Base-by-base conservation (phyloP, 306 rosid species). In the Crotalaria pallida region DNA sequence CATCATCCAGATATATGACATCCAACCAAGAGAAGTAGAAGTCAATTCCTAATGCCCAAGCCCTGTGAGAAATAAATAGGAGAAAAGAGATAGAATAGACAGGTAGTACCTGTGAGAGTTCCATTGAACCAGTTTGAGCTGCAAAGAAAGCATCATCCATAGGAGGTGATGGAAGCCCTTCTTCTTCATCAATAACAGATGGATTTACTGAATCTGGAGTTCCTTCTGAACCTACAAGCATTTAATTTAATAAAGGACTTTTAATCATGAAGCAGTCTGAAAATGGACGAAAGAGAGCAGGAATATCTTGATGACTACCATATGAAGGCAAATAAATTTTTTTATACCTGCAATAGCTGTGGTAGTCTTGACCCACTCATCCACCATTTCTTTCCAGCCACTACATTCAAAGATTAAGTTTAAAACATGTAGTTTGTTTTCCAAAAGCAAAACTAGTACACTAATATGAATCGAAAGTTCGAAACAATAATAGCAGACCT, bases 141-240 rank as follows among this genome's bases (percentile, higher is more conserved):
- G 75, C 75, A 75, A 88, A 84, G 77, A 90, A 84, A 69, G 69
- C 87, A 38, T 86, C 95, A 68, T 90, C 97, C 78, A 90, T 66
- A 26, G 97, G 97, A 83, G 97, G 97, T 26, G 86, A 88, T 31
- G 97, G 95, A 21, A 90, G 89, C 29, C 97, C 97, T 73, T 84
- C 92, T 33, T 88, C 96, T 55, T 84, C 88, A 19, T 82, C 85
- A 56, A 82, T 56, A n/a, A 60, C 71, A 49, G 89, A 80, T 8
- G 88, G 87, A 69, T 86, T 79, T 64, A 72, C 75, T 16, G 90
- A 86, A 71, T 90, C 95, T 0, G 97, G 89, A 38, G 91, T 88
- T 59, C 82, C 92, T 72, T 83, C 90, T 10, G 82, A 66, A 31
- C 73, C 92, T 48, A 40, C 61, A 71, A 52, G 23, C 27, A 51